A percentile compares a stretch with the other conserved stretches of the same genome.
Conservation (phyloP, 2,329 filamentous ascomycete species). For the Helotiales sp. region DNA sequence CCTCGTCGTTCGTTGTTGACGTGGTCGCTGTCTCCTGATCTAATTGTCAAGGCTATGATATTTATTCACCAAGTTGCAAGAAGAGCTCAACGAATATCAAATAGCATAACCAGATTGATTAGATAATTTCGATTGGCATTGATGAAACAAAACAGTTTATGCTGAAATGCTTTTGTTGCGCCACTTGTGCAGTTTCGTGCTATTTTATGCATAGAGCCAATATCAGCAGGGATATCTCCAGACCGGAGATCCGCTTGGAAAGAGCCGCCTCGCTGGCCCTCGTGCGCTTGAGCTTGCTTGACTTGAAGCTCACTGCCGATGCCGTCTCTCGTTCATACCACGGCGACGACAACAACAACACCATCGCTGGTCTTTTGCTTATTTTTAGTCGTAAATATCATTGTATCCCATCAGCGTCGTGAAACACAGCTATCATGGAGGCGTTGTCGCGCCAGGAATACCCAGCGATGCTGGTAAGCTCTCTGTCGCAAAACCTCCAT, state of each 20-base stretch:
- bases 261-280: conserved; percentile 14
- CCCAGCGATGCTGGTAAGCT: conserved; percentile 86
- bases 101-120: background rate
- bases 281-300: background rate
- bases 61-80: background rate
- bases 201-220: conserved; percentile 15
- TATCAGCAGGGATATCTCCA: conserved; percentile 17
- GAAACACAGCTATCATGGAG: conserved; percentile 55
- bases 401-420: conserved; percentile 26
- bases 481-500: conserved; percentile 21
- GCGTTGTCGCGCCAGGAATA: conserved; percentile 86
- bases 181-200: conserved; percentile 2
- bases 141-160: background rate
- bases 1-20: background rate
- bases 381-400: conserved; percentile 32
- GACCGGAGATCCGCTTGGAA: conserved; percentile 11
- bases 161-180: background rate
- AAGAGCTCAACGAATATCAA: background rate
- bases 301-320: conserved; percentile 12
- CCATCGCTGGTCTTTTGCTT: conserved; percentile 16
- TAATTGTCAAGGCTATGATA: background rate
- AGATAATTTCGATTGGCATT: background rate
- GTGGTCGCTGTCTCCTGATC: background rate
- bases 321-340: conserved; percentile 10
- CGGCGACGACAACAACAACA: conserved; percentile 15